Evolutionary conservation across 2,329 filamentous ascomycete genomes (phyloP).

Genomic region (Malbranchea cinnamomea): DNA sequence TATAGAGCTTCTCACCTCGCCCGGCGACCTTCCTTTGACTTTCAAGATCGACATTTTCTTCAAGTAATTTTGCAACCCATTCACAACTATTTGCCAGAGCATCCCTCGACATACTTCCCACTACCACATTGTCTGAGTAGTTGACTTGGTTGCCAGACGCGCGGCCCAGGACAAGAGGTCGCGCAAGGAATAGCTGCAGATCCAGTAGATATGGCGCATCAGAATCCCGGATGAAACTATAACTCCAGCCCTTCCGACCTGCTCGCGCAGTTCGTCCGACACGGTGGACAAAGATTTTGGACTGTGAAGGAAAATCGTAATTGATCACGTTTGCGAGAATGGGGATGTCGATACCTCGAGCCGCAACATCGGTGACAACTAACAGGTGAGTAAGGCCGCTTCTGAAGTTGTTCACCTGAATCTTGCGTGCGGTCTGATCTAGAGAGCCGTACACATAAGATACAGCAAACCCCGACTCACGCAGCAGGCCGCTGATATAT

Average conservation of each 20-base stretch:
- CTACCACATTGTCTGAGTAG: slow-evolving; percentile 68
- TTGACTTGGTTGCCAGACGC: slow-evolving; percentile 45
- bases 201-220: slow-evolving; percentile 89
- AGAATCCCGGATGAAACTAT: slow-evolving; percentile 74
- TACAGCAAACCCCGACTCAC: slow-evolving; percentile 66
- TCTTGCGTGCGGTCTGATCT: slow-evolving; percentile 83
- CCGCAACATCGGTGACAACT: slow-evolving; percentile 92
- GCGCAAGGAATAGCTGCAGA: slow-evolving; percentile 85
- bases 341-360: slow-evolving; percentile 94
- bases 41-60: slow-evolving; percentile 59
- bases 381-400: slow-evolving; percentile 73
- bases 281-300: slow-evolving; percentile 91
- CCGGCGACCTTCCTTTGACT: slow-evolving; percentile 56
- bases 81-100: slow-evolving; percentile 63
- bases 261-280: slow-evolving; percentile 93
- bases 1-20: slow-evolving; percentile 88
- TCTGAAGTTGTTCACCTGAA: slow-evolving; percentile 83
- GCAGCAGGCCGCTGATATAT: slow-evolving; percentile 71
- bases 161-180: slow-evolving; percentile 62
- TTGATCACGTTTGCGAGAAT: slow-evolving; percentile 95
- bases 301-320: slow-evolving; percentile 93
- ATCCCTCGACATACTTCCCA: slow-evolving; percentile 61
- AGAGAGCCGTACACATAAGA: slow-evolving; percentile 92
- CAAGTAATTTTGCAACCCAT: slow-evolving; percentile 65
- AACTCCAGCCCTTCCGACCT: slow-evolving; percentile 84